A percentile compares a stretch with the other conserved stretches of the same genome.
These are phyloP conservation scores for Coemansia sp. DNA, from an alignment of 192 early-diverging fungal genomes.

Conservation along the genomic window DNA sequence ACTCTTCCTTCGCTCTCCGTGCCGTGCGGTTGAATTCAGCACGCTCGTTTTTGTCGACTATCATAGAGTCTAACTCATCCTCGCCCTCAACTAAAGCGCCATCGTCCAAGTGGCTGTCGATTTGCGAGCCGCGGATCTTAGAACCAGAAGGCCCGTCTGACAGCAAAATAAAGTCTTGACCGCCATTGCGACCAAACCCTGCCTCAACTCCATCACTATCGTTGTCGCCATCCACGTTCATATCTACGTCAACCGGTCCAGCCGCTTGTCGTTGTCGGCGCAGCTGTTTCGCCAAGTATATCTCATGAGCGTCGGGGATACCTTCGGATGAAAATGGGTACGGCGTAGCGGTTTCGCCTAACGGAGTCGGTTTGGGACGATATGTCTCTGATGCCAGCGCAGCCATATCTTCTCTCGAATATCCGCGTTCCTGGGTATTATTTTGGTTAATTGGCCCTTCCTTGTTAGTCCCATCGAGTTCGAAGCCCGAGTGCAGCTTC, in stretches of 20 bases:
- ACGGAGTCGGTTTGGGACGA: neutral
- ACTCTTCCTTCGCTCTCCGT: conserved; percentile 26
- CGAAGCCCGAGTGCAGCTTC: neutral
- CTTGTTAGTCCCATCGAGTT: neutral
- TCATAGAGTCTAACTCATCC: conserved; percentile 30
- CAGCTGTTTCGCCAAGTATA: conserved; percentile 43
- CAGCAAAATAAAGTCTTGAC: conserved; percentile 30
- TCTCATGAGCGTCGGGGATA: conserved; percentile 42
- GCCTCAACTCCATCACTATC: conserved; percentile 1
- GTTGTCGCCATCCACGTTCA: neutral
- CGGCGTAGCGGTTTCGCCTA: neutral
- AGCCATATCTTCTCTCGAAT: conserved; percentile 13
- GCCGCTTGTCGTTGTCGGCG: conserved; percentile 42
- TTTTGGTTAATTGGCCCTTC: neutral
- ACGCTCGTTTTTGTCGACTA: conserved; percentile 38
- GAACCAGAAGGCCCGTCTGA: conserved; percentile 17
- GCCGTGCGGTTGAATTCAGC: conserved; percentile 14
- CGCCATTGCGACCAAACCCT: neutral
- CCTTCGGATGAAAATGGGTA: conserved; percentile 44
- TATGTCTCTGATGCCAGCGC: conserved; percentile 12
- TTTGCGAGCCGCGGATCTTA: neutral
- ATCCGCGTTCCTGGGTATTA: conserved; percentile 1
- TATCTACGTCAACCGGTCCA: neutral
- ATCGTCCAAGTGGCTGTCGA: conserved; percentile 7
- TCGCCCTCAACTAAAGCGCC: conserved; percentile 20